Base-by-base conservation (phyloP, 768 basidiomycete species). In the Thelephora ganbajun region DNA sequence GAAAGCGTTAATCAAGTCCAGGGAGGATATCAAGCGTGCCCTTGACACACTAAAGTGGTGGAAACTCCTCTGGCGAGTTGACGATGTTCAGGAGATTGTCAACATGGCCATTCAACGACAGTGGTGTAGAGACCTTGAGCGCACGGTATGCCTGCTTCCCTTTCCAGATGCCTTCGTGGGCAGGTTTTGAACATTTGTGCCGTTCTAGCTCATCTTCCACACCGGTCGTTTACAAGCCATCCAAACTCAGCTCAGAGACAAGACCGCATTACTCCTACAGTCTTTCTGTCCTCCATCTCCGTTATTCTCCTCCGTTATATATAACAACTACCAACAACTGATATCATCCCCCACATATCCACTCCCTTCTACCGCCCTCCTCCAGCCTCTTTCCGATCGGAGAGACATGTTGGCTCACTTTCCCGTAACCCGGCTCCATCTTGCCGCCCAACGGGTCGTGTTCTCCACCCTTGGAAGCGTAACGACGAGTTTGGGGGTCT, bases 361-460 rank as follows among this genome's bases (percentile, higher is more conserved):
- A 12, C 61, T 85, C 19, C 60, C 64, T 7, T 63, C 76, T 9
- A 53, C 56, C 12, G 66, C 69, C 11, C 69, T 86, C 23, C 73
- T 66, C 0, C 54, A 53, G 1, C 80, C 83, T 1, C 62, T 86
- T 44, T 55, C 63, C 48, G 57, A 63, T 7, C 73, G 84, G 2
- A 69, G 71, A 45, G 57, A 55, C 9, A 79, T 82, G 54, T 64
- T 87, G 42, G 61, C 68, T n/a, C 57, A 62, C 36, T 68, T 72
- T 47, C 74, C 80, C 13, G 81, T 79, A 2, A 63, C 68, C 6
- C 68, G 67, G 14, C 66, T 89, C 26, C 83, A 88, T 54, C 56
- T 73, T n/a, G 66, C 75, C 16, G 84, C 75, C 3, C 83, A 87
- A 56, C 66, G 67, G 11, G 69, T 69, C 2, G 69, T 80, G 11